phyloP scores from a whole-genome alignment of 192 early-diverging fungal genomes.

The Chytriomyces confervae region DNA sequence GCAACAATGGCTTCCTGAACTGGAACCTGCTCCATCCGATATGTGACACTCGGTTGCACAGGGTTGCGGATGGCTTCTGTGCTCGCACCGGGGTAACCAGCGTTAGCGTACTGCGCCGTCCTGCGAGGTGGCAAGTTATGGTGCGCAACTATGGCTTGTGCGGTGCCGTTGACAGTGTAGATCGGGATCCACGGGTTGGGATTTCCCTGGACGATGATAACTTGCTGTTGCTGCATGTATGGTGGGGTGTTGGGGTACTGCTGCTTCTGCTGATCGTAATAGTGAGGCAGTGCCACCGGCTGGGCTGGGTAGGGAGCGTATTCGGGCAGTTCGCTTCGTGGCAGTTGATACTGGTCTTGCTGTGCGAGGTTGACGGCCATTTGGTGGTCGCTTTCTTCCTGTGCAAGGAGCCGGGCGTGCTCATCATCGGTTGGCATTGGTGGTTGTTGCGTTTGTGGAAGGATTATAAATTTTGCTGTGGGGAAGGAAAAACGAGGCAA shows the following conservation, averaged over 20 bases:
- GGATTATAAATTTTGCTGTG: no score
- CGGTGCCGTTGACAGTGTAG: slow-evolving; percentile 4
- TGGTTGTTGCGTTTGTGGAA: no score
- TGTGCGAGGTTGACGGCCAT: not conserved
- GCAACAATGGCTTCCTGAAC: slow-evolving; percentile 9
- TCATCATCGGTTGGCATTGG: not conserved
- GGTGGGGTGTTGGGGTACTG: not conserved
- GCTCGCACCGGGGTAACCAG: slow-evolving; percentile 20
- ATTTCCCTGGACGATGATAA: not conserved
- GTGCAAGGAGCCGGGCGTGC: slow-evolving; percentile 1
- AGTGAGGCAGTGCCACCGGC: not conserved
- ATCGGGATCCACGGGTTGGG: not conserved
- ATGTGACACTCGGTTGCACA: not conserved
- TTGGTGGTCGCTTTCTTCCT: not conserved
- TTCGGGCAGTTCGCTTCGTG: not conserved
- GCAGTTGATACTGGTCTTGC: slow-evolving; percentile 1
- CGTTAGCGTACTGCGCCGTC: slow-evolving; percentile 21
- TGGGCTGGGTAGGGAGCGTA: not conserved
- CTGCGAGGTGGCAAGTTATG: slow-evolving; percentile 22
- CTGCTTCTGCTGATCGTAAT: not conserved
- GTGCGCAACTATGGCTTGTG: not conserved
- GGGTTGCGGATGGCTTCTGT: slow-evolving; percentile 18
- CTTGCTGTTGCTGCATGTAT: not conserved
- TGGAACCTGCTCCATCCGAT: slow-evolving; percentile 4
- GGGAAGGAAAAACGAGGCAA: no score